Base-by-base conservation (phyloP, 2,329 filamentous ascomycete species). In the Beauveria caledonica region DNA sequence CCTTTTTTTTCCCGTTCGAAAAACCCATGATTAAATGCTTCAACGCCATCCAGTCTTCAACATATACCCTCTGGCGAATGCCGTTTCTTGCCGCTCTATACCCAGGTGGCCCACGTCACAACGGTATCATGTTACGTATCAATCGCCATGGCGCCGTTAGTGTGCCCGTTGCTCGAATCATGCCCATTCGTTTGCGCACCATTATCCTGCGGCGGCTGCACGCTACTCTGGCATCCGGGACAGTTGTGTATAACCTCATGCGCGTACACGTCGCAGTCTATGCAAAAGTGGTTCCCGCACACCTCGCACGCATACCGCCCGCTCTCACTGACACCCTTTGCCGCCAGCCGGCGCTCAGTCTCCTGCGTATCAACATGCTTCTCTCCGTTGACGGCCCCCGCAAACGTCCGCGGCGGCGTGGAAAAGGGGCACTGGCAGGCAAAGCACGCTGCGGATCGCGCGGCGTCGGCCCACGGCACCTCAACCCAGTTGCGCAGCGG, bases 231-330 rank as follows among this genome's bases (percentile, higher is more conserved):
- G 72, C 94, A 99, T 0, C 93, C 93, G 0, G 94, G 92, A 69
- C 94, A 99, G 73, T 97, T 97, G 72, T 99, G 93, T 56, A 96
- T 83, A 13, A 95, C 85, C 75, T 97, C 92, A 71, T 99, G 94
- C 25, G 90, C 89, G 75, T 94, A 97, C 25, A 97, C 86, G 72
- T 99, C 94, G 72, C 94, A 99, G 72, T 99, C 94, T 65, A 99
- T 95, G 78, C 94, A 99, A 71, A 97, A 99, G 74, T 97, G 93
- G 62, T 89, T 86, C 3, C 82, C 76, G 73, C 94, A 99, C n/a
- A 87, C 86, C 66, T 88, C 84, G 72, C 94, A 99, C 62, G 89
- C 90, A 71, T 99, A 99, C 56, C 94, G 79, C 52, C 88, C 86
- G 69, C 89, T 94, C 76, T 95, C 90, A 71, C 89, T 93, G 48